Conservation (phyloP, 345 rosid species). For the Rubroshorea leprosula region DNA sequence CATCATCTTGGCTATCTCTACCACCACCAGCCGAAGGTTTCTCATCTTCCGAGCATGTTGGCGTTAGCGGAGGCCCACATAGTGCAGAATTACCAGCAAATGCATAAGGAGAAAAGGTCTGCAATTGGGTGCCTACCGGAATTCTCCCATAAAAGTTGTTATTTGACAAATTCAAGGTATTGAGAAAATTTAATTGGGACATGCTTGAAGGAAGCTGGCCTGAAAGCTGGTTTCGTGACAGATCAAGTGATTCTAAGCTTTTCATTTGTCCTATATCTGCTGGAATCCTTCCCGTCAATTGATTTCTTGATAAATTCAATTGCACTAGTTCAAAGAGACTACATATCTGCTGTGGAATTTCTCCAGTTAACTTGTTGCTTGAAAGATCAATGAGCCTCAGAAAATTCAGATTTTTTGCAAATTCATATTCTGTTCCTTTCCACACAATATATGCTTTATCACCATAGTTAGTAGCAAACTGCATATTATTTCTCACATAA, state of each 20-base stretch:
- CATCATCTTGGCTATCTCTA: neutral
- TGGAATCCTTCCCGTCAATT: too few relatives aligned
- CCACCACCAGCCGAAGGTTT: neutral
- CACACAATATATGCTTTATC: too few relatives aligned
- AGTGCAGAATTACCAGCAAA: conserved; percentile 1
- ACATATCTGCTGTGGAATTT: too few relatives aligned
- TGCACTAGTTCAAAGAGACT: too few relatives aligned
- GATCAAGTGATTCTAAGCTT: neutral
- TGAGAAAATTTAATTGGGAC: neutral
- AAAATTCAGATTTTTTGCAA: too few relatives aligned
- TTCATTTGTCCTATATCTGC: neutral
- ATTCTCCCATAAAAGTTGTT: neutral
- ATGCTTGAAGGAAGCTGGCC: neutral
- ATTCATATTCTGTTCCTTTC: too few relatives aligned
- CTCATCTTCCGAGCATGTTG: neutral
- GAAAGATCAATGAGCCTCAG: too few relatives aligned
- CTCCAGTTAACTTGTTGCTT: too few relatives aligned
- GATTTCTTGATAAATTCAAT: too few relatives aligned
- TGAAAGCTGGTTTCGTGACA: neutral
- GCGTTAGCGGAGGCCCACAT: neutral
- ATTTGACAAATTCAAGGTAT: neutral
- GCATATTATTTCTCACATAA: too few relatives aligned
- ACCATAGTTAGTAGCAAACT: too few relatives aligned
- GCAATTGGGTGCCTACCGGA: neutral
- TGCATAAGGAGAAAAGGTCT: neutral